These are phyloP conservation scores for Leishmania tarentolae DNA, from an alignment of 208 protist species.

Conservation along the genomic window DNA sequence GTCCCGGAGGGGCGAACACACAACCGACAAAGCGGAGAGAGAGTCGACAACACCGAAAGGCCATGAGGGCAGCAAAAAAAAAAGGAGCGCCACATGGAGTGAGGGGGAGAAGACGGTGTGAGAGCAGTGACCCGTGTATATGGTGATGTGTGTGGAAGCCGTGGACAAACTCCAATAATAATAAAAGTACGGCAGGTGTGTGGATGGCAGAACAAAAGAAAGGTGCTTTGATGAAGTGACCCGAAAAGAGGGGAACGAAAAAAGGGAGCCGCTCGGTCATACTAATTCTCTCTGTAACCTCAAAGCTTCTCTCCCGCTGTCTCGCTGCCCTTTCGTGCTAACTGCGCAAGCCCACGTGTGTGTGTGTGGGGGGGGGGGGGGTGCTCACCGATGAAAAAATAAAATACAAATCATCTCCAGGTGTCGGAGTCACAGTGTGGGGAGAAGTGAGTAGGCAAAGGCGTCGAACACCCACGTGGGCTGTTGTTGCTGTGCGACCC, in stretches of 20 bases:
- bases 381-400: background rate
- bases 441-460: background rate
- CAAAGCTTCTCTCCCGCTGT: background rate
- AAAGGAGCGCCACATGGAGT: background rate
- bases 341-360: background rate
- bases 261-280: background rate
- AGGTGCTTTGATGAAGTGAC: background rate
- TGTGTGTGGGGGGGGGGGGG: no score
- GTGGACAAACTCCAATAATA: background rate
- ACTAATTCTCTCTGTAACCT: background rate
- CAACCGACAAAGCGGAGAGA: background rate
- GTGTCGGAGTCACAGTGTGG: background rate
- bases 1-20: background rate
- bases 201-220: conserved; percentile 1
- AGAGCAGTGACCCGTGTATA: background rate
- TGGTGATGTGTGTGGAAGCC: background rate
- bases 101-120: conserved; percentile 24
- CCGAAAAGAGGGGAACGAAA: background rate
- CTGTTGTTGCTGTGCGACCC: background rate
- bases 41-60: conserved; percentile 7
- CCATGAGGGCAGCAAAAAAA: background rate
- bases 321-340: background rate
- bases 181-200: background rate
- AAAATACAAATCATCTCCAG: background rate
- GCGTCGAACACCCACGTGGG: background rate